Base-by-base conservation (phyloP, 768 basidiomycete genomes). In the Asterophora lycoperdoides region DNA sequence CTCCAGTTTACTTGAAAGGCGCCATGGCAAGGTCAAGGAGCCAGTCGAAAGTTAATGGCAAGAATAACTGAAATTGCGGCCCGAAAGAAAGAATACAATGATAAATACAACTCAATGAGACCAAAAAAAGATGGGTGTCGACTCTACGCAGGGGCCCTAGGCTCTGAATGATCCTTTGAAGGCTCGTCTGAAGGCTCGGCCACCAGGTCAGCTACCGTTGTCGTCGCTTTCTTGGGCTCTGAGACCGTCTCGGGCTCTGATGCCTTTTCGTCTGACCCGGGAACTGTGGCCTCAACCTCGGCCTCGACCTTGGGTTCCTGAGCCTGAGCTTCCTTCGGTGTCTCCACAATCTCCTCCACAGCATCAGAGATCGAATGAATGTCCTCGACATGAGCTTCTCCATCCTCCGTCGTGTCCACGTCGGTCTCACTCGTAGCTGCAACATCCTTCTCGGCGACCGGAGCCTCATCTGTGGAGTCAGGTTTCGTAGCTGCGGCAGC, bases 381-480 rank as follows among this genome's bases (percentile, higher is more conserved):
- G 2, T 41, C 32, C 43, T 44, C 29, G 8, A 34, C 43, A 3
- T 18, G 30, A 11, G 43, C 4, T 10, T 30, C 11, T 4, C 18
- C 28, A 26, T 20, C 48, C 40, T 40, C 17, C 48, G 56, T 20
- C n/a, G 26, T 33, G 19, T n/a, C 23, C 14, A 9, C 36, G 9
- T 23, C 19, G 30, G 48, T 30, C 8, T 15, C 38, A 26, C 19
- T 38, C 18, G 38, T 14, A 33, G 19, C n/a, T 6, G 30, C n/a
- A 11, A 15, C 29, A 11, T 29, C 28, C 29, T 15, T 48, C 20
- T 56, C 56, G 18, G 54, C 51, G 11, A 57, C 57, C 20, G 54
- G 54, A 15, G 18, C 13, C 42, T 46, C 48, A 29, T 56, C 51
- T 20, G 36, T 52, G 39, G 8, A 40, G 30, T 41, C 47, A 23